These are phyloP conservation scores for Ambrosia artemisiifolia DNA, from an alignment of 129 eudicot species.

Conservation along the genomic window DNA sequence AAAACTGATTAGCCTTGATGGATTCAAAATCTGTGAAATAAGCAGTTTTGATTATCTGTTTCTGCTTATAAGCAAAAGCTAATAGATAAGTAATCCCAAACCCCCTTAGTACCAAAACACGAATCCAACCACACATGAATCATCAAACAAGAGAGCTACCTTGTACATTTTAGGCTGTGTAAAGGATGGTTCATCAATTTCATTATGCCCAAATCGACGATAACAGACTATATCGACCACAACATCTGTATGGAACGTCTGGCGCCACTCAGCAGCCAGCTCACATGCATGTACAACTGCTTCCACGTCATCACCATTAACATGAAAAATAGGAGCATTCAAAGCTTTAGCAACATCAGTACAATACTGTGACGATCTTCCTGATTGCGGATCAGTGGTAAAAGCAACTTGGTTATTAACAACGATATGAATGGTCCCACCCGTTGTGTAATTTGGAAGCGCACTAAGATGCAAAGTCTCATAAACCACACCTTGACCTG, in stretches of 20 bases:
- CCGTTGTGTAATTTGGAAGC: slow-evolving; percentile 89
- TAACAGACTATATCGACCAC: slow-evolving; percentile 91
- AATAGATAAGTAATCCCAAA: background rate
- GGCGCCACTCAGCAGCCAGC: slow-evolving; percentile 99
- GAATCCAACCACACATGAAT: background rate
- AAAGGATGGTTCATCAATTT: slow-evolving; percentile 91
- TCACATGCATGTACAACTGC: slow-evolving; percentile 95
- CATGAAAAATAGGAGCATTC: slow-evolving; percentile 89
- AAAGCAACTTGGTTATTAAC: slow-evolving; percentile 97
- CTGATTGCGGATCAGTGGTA: slow-evolving; percentile 82
- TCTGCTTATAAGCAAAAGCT: background rate
- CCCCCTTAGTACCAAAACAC: background rate
- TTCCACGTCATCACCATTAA: slow-evolving; percentile 91
- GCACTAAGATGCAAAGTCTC: slow-evolving; percentile 93
- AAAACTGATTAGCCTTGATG: background rate
- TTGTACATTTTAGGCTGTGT: slow-evolving; percentile 95
- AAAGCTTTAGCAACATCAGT: slow-evolving; percentile 96
- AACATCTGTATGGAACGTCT: slow-evolving; percentile 86
- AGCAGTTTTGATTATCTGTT: background rate
- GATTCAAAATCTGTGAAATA: background rate
- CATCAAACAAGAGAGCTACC: slow-evolving; percentile 38
- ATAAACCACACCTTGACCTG: slow-evolving; percentile 96
- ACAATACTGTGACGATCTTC: slow-evolving; percentile 93
- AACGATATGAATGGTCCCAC: slow-evolving; percentile 89
- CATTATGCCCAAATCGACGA: slow-evolving; percentile 97